Evolutionary conservation across 176 grass and related monocot species (phyloP), one percentile per base, ranked within the genome.

Genomic region (Hsuehochloa calcarea): DNA sequence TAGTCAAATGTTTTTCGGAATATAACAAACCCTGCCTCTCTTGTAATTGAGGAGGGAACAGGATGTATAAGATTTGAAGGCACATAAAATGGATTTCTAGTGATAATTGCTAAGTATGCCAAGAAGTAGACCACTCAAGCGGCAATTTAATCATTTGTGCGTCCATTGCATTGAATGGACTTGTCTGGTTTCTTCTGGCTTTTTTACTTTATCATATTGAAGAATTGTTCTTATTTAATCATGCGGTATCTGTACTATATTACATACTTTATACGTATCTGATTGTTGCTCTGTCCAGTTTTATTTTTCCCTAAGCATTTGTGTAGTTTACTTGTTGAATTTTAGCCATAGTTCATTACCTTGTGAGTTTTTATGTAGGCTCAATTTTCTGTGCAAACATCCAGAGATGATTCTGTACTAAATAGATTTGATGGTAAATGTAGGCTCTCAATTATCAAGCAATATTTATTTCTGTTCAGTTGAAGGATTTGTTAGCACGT

Each of bases 361-460:
- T 40, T 86, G 22, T 40, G n/a, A 80, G 31, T 56, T 80, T 61
- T 84, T 67, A 76, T 85, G 35, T 9, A 43, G 16, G 58, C 16
- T 54, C 12, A 65, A 4, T 82, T 87, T 60, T 63, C 22, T 75
- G 10, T 76, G 39, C 15, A 22, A 74, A 66, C 70, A 49, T 68
- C 54, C 15, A 17, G 72, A 13, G 39, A 87, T 75, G 23, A 68
- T 68, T 38, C 37, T 25, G 12, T 74, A 17, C 19, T 17, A 74
- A 60, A 68, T 81, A 82, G 40, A 38, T 87, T 44, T 59, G 10
- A 71, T 88, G 56, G 4, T 70, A 41, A 83, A 71, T 52, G 23
- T 17, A 26, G 27, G 4, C 43, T 49, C 26, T 46, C 19, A 50
- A 12, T 72, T 73, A 25, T 64, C 29, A 51, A 37, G 40, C 37